phyloP scores from a whole-genome alignment of 495 filamentous ascomycete species.

The Talaromyces adpressus region DNA sequence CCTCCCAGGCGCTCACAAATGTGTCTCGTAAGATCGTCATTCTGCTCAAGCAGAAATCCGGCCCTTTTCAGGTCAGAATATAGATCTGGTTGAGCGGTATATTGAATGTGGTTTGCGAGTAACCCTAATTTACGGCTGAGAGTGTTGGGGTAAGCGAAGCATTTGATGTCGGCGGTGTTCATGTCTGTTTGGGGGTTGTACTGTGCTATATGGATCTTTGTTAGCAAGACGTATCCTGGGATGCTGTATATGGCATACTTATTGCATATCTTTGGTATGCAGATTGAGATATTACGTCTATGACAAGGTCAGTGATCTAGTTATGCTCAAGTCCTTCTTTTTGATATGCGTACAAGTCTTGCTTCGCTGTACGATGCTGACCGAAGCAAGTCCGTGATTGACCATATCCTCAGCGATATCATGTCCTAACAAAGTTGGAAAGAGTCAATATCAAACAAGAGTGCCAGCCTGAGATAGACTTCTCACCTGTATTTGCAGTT shows the following conservation, averaged over 20 bases:
- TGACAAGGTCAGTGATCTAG: no score
- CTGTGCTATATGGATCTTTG: conserved; percentile 5
- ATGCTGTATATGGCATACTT: background rate
- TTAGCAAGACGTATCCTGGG: background rate
- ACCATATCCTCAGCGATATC: conserved; percentile 40
- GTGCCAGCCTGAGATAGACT: background rate
- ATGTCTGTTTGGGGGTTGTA: conserved; percentile 25
- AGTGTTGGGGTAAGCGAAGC: conserved; percentile 16
- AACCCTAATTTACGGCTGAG: conserved; percentile 11
- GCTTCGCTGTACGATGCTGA: conserved; percentile 34
- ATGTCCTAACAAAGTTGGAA: conserved; percentile 18
- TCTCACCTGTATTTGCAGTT: conserved; percentile 33
- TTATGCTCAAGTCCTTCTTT: no score
- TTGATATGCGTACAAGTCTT: conserved; percentile 16
- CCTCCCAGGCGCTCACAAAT: conserved; percentile 25
- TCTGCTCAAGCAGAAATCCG: conserved; percentile 24
- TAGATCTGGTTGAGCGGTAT: conserved; percentile 9
- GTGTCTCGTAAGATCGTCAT: conserved; percentile 19
- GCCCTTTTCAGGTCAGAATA: conserved; percentile 22
- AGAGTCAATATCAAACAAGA: background rate
- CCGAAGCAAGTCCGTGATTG: conserved; percentile 21
- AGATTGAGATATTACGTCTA: conserved; percentile 22
- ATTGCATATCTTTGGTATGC: conserved; percentile 10
- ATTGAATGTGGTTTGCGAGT: conserved; percentile 4
- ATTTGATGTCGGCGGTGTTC: conserved; percentile 20